Conservation (phyloP, 2,329 filamentous ascomycete species). For the Calonectria naviculata region DNA sequence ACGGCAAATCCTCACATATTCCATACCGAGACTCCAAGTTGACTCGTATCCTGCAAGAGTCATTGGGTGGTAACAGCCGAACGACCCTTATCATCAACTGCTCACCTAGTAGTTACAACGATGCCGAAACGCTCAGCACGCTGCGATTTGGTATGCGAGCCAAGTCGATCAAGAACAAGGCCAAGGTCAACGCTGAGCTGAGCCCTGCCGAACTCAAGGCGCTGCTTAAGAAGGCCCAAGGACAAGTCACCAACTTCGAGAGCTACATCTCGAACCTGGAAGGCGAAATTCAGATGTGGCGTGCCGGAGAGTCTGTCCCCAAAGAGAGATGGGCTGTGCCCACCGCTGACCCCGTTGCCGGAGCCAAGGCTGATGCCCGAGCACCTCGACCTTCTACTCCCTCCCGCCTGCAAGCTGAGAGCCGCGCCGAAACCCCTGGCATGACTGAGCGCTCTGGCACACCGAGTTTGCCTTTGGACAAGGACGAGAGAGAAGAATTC, state of each 20-base stretch:
- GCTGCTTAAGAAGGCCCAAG: conserved; percentile 91
- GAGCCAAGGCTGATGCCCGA: conserved; percentile 55
- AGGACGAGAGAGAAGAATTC: conserved; percentile 97
- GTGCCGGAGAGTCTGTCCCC: conserved; percentile 87
- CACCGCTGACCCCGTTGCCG: conserved; percentile 56
- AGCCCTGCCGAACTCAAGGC: conserved; percentile 95
- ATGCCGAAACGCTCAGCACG: conserved; percentile 92
- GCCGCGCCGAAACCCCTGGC: conserved; percentile 70
- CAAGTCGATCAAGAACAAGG: conserved; percentile 99
- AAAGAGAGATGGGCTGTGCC: conserved; percentile 88
- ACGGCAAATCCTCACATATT: conserved; percentile 95
- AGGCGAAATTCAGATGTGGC: conserved; percentile 87
- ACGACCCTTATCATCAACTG: conserved; percentile 99
- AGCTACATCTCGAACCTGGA: conserved; percentile 87
- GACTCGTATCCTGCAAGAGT: conserved; percentile 96
- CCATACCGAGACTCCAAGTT: conserved; percentile 99
- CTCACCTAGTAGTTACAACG: conserved; percentile 99
- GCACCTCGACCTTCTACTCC: conserved; percentile 64
- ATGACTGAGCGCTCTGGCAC: conserved; percentile 87
- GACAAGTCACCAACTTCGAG: conserved; percentile 89
- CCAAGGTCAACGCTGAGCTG: conserved; percentile 98
- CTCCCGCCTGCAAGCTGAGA: conserved; percentile 64
- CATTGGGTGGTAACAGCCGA: conserved; percentile 94
- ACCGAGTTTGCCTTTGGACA: conserved; percentile 88
- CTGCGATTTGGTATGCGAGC: conserved; percentile 94